A percentile compares a stretch with the other conserved stretches of the same genome.
These are phyloP conservation scores for Blastobotrys petasosporus DNA, from an alignment of 1,139 yeast species.

Conservation along the genomic window DNA sequence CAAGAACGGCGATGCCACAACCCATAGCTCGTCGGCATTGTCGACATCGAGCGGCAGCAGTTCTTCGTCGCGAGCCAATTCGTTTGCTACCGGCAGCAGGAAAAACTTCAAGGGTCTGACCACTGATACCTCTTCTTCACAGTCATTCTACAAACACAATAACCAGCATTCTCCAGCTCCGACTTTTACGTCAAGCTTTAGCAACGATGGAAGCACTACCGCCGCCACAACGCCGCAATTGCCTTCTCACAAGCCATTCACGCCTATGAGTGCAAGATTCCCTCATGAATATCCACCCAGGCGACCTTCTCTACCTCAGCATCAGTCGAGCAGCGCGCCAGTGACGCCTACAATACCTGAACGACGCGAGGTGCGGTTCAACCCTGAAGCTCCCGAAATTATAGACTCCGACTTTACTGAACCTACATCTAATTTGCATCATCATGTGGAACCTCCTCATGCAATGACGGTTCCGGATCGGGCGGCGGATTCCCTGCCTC, in stretches of 20 bases:
- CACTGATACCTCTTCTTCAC: constrained; percentile 6
- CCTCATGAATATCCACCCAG: not conserved
- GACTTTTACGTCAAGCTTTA: constrained; percentile 1
- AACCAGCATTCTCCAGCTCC: constrained; percentile 2
- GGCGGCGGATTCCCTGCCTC: no score
- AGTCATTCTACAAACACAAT: not conserved
- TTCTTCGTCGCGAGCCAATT: not conserved
- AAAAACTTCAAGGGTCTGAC: constrained; percentile 8
- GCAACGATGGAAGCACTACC: not conserved
- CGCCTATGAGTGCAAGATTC: not conserved
- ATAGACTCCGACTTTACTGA: no score
- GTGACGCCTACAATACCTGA: no score
- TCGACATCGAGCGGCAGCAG: no score
- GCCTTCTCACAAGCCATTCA: constrained; percentile 4
- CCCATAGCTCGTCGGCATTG: no score
- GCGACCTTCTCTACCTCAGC: constrained; percentile 1
- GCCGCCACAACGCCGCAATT: constrained; percentile 9
- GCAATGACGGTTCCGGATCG: no score
- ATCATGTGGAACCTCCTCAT: no score
- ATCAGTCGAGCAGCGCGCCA: no score
- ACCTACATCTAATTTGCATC: no score
- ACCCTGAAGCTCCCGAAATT: no score
- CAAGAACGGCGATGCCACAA: constrained; percentile 1
- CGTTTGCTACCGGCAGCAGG: constrained; percentile 3
- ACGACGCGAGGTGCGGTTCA: no score